These are phyloP conservation scores for Metschnikowia chrysomelidarum DNA, from an alignment of 805 yeast species.

Conservation along the genomic window DNA sequence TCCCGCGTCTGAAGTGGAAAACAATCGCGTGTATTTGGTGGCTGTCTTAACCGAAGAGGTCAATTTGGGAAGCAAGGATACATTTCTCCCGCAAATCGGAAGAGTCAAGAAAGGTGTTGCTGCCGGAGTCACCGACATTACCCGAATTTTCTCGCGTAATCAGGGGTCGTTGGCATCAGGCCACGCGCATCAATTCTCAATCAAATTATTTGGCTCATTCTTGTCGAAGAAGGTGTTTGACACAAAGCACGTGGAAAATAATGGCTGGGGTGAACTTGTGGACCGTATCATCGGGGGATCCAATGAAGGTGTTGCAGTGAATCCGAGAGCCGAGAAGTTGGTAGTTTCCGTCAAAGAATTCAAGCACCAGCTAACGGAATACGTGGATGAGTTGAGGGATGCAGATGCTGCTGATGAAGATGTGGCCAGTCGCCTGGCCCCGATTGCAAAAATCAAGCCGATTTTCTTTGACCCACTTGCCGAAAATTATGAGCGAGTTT, in stretches of 20 bases:
- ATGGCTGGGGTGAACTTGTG: slow-evolving; percentile 88
- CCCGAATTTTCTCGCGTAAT: slow-evolving; percentile 68
- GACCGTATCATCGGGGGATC: slow-evolving; percentile 78
- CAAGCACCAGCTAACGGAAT: slow-evolving; percentile 42
- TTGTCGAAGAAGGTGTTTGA: slow-evolving; percentile 42
- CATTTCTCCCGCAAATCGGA: slow-evolving; percentile 30
- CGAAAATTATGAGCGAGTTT: slow-evolving; percentile 56
- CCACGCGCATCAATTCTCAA: slow-evolving; percentile 65
- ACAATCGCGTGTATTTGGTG: slow-evolving; percentile 68
- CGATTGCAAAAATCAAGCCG: slow-evolving; percentile 65
- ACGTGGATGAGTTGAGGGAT: slow-evolving; percentile 3
- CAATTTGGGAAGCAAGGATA: slow-evolving; percentile 37
- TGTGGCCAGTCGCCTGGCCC: slow-evolving; percentile 39
- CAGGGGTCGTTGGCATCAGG: slow-evolving; percentile 60
- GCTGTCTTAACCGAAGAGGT: slow-evolving; percentile 74
- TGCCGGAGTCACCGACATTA: slow-evolving; percentile 84
- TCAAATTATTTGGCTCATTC: slow-evolving; percentile 71
- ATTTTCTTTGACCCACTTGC: slow-evolving; percentile 64
- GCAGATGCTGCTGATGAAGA: slow-evolving; percentile 8
- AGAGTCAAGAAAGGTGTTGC: slow-evolving; percentile 75
- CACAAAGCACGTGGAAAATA: slow-evolving; percentile 31
- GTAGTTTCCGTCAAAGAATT: slow-evolving; percentile 73
- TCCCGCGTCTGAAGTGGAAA: slow-evolving; percentile 62
- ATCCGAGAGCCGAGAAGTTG: slow-evolving; percentile 74
- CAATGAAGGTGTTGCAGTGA: slow-evolving; percentile 71